These are phyloP conservation scores for Monascus ruber DNA, from an alignment of 2,329 filamentous ascomycete genomes.

Conservation along the genomic window DNA sequence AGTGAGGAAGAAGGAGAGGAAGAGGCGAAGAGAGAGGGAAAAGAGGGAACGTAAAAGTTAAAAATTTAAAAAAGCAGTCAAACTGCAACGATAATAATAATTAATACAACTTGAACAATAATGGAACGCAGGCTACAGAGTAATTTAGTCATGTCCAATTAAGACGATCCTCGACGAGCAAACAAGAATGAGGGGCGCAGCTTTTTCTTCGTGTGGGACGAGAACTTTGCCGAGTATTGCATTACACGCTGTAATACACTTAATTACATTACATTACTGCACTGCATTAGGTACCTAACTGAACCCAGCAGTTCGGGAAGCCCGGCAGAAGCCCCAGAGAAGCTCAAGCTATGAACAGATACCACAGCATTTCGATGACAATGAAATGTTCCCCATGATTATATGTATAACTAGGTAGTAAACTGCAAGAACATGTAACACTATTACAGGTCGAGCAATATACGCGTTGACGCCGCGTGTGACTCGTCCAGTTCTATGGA, in stretches of 20 bases:
- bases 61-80: slow-evolving; percentile 4
- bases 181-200: no score
- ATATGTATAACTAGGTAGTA: no score
- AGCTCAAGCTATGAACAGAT: no score
- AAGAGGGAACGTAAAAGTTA: slow-evolving; percentile 2
- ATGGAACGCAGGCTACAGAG: no score
- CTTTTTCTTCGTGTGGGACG: background rate
- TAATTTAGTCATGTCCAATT: background rate
- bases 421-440: slow-evolving; percentile 13
- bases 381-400: no score
- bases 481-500: slow-evolving; percentile 17
- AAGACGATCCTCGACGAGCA: background rate
- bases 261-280: no score
- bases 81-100: no score
- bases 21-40: slow-evolving; percentile 8
- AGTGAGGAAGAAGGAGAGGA: slow-evolving; percentile 7
- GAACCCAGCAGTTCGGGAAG: slow-evolving; percentile 8
- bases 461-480: slow-evolving; percentile 1
- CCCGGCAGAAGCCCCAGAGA: background rate
- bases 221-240: background rate
- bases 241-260: no score
- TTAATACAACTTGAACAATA: no score
- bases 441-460: no score
- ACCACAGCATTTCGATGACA: no score
- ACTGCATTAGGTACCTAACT: background rate